A percentile compares a stretch with the other conserved stretches of the same genome.
These are phyloP conservation scores for Copromyces sp. DNA, from an alignment of 495 filamentous ascomycete species.

Conservation along the genomic window DNA sequence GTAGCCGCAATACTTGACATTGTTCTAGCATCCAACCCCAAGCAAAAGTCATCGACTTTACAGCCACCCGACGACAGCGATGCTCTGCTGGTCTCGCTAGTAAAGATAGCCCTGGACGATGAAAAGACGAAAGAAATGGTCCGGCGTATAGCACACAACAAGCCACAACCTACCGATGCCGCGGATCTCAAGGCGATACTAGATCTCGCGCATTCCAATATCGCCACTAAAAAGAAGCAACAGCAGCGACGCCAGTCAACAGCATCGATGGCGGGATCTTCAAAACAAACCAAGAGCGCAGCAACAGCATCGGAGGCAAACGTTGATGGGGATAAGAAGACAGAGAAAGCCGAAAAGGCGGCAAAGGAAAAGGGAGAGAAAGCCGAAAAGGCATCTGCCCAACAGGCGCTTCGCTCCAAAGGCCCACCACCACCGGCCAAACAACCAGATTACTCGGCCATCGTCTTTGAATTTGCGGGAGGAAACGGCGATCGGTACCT, in stretches of 20 bases:
- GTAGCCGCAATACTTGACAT: slow-evolving; percentile 38
- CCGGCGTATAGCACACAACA: slow-evolving; percentile 30
- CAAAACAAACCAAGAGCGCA: slow-evolving; percentile 14
- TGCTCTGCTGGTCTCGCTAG: slow-evolving; percentile 31
- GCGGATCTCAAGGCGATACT: slow-evolving; percentile 33
- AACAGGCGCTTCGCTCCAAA: slow-evolving; percentile 40
- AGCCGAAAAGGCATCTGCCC: slow-evolving; percentile 9
- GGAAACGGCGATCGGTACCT: slow-evolving; percentile 78
- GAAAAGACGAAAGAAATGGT: slow-evolving; percentile 27
- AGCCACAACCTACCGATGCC: slow-evolving; percentile 32
- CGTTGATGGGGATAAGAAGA: neutral
- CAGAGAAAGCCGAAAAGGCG: neutral
- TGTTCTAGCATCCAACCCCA: slow-evolving; percentile 34
- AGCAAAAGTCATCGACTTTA: slow-evolving; percentile 30
- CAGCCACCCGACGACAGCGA: slow-evolving; percentile 32
- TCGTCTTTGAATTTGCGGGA: slow-evolving; percentile 78
- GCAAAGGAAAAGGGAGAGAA: neutral
- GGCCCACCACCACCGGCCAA: slow-evolving; percentile 38
- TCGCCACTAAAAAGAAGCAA: slow-evolving; percentile 19
- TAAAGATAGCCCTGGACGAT: slow-evolving; percentile 35
- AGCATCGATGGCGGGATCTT: slow-evolving; percentile 8
- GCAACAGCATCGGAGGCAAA: slow-evolving; percentile 19
- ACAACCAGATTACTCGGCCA: slow-evolving; percentile 55
- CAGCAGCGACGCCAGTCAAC: slow-evolving; percentile 14
- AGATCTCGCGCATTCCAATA: slow-evolving; percentile 22